These are phyloP conservation scores for Trichophyton benhamiae DNA, from an alignment of 2,329 filamentous ascomycete species.

Conservation along the genomic window DNA sequence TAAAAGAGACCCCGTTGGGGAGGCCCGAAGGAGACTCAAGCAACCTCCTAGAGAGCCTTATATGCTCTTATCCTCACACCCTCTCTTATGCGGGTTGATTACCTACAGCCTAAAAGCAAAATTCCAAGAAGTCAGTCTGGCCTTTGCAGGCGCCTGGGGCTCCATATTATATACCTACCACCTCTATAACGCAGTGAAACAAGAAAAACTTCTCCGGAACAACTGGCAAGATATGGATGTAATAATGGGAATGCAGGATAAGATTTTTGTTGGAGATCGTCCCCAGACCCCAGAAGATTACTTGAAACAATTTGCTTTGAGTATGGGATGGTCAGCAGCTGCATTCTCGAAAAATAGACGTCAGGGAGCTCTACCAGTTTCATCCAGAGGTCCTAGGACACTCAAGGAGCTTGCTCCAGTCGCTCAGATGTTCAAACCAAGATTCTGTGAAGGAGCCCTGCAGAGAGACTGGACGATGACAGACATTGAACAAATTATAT, in stretches of 20 bases:
- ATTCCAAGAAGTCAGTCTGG: conserved; percentile 24
- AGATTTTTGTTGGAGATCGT: conserved; percentile 28
- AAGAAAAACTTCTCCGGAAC: conserved; percentile 19
- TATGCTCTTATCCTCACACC: conserved; percentile 26
- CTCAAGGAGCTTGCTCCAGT: conserved; percentile 24
- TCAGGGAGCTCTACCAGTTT: conserved; percentile 13
- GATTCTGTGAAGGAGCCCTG: conserved; percentile 19
- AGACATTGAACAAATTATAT: conserved; percentile 27
- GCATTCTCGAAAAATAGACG: conserved; percentile 19
- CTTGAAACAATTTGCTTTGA: conserved; percentile 28
- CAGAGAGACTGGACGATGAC: conserved; percentile 24
- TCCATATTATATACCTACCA: conserved; percentile 30
- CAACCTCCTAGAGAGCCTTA: conserved; percentile 12
- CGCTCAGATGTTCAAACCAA: conserved; percentile 27
- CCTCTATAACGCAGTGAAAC: conserved; percentile 31
- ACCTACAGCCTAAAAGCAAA: conserved; percentile 26
- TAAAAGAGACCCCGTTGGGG: conserved; percentile 16
- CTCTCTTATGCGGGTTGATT: conserved; percentile 29
- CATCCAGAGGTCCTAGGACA: conserved; percentile 21
- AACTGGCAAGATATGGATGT: conserved; percentile 35
- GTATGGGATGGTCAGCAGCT: conserved; percentile 27
- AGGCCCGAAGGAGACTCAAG: conserved; percentile 6
- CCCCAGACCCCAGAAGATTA: conserved; percentile 25
- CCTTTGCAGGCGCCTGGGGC: conserved; percentile 29
- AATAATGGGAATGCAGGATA: conserved; percentile 17